These are phyloP conservation scores for Talaromyces sp. DNA, from an alignment of 2,329 filamentous ascomycete species.

Conservation along the genomic window DNA sequence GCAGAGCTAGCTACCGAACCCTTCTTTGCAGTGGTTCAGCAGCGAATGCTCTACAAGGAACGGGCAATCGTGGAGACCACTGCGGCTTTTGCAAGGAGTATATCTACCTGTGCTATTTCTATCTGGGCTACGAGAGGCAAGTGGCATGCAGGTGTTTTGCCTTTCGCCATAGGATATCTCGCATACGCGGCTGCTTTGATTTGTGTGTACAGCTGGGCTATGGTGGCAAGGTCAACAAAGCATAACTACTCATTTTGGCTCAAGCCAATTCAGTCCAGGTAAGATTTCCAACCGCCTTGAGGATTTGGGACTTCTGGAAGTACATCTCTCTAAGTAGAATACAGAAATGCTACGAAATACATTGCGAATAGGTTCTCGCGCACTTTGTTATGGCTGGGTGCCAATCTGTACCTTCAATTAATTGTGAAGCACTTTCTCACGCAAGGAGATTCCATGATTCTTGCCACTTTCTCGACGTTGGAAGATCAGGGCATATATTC, in stretches of 20 bases:
- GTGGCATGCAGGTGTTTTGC: conserved; percentile 68
- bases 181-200: conserved; percentile 69
- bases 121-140: conserved; percentile 57
- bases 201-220: conserved; percentile 64
- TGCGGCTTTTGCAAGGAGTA: conserved; percentile 74
- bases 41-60: conserved; percentile 72
- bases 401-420: conserved; percentile 83
- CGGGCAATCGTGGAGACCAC: conserved; percentile 79
- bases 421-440: conserved; percentile 90
- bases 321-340: conserved; percentile 17
- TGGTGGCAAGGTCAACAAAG: conserved; percentile 53
- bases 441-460: conserved; percentile 87
- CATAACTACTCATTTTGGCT: conserved; percentile 68
- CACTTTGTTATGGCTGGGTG: conserved; percentile 67
- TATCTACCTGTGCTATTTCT: conserved; percentile 68
- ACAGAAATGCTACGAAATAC: conserved; percentile 41
- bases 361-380: conserved; percentile 62
- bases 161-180: conserved; percentile 84
- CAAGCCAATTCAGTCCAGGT: conserved; percentile 44
- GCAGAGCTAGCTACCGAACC: conserved; percentile 84
- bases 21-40: conserved; percentile 82
- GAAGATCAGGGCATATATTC: conserved; percentile 87
- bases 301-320: background rate
- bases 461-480: conserved; percentile 72
- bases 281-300: conserved; percentile 5